phyloP scores from a whole-genome alignment of 2,329 filamentous ascomycete species.

The Rutstroemia sydowiana region DNA sequence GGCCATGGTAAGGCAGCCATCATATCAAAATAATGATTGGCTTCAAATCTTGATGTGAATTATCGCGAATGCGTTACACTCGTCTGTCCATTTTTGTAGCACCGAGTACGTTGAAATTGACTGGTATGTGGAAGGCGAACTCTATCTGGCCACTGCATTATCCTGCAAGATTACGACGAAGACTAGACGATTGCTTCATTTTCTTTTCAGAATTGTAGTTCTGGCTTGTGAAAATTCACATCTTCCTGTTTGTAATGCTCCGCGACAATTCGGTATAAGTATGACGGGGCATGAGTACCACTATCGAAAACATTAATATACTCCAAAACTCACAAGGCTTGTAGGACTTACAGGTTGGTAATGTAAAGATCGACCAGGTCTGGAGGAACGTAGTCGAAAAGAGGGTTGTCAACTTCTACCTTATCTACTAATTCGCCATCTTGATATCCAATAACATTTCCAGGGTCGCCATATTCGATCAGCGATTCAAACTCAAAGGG shows the following conservation, averaged over 20 bases:
- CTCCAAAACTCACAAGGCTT: conserved; percentile 14
- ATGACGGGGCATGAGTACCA: conserved; percentile 61
- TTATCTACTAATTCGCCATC: conserved; percentile 73
- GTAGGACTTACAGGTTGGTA: conserved; percentile 63
- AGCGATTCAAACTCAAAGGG: conserved; percentile 74
- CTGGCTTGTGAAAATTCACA: conserved; percentile 47
- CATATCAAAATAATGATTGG: not conserved
- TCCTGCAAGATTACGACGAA: too few relatives aligned
- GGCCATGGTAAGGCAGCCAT: conserved; percentile 1
- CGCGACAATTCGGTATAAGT: conserved; percentile 64
- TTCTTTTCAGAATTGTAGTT: conserved; percentile 23
- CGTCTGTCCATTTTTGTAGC: too few relatives aligned
- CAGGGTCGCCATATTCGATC: conserved; percentile 80
- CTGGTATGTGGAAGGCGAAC: too few relatives aligned
- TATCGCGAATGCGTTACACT: too few relatives aligned
- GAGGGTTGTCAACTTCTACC: conserved; percentile 69
- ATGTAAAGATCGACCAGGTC: conserved; percentile 75
- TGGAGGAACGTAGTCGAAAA: conserved; percentile 75
- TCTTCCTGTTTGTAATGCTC: conserved; percentile 73
- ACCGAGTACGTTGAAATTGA: not conserved
- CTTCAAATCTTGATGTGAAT: not conserved
- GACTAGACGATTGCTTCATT: too few relatives aligned
- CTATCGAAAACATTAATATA: conserved; percentile 32
- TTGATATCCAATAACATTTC: conserved; percentile 67
- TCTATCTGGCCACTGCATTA: too few relatives aligned